A percentile compares a stretch with the other conserved stretches of the same genome.
phyloP scores from a whole-genome alignment of 331 rosid genomes.

The Phaseolus coccineus region DNA sequence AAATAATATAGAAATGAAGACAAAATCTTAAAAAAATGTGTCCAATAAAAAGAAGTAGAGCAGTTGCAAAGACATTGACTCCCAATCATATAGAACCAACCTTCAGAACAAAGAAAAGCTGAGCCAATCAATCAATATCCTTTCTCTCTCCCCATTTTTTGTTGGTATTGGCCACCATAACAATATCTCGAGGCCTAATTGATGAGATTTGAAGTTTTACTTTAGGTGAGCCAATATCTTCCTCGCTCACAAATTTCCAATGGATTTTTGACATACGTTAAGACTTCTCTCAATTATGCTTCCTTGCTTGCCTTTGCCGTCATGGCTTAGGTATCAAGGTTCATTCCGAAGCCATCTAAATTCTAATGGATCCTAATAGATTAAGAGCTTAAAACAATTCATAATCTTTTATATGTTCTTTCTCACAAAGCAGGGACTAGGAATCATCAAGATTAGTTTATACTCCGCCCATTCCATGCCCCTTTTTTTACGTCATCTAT shows the following conservation, averaged over 20 bases:
- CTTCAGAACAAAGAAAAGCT: not conserved
- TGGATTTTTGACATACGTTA: not conserved
- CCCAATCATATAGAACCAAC: not conserved
- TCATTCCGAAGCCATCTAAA: not conserved
- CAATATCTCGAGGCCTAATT: not conserved
- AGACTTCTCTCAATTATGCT: constrained; percentile 26
- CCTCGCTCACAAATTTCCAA: not conserved
- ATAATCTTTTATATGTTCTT: not conserved
- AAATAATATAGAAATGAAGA: no score
- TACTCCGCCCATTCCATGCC: no score
- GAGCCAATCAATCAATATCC: not conserved
- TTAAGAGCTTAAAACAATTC: not conserved
- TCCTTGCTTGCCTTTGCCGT: constrained; percentile 42
- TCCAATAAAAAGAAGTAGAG: no score
- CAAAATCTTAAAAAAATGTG: no score
- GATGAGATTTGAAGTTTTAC: not conserved
- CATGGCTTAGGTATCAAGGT: constrained; percentile 31
- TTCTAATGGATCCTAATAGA: no score
- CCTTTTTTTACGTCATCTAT: not conserved
- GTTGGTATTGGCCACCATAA: not conserved
- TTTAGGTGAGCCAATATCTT: constrained; percentile 18
- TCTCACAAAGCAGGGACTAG: constrained; percentile 7
- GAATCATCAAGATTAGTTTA: constrained; percentile 35
- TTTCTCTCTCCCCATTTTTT: not conserved
- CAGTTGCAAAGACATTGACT: not conserved